phyloP scores from a whole-genome alignment of 2,329 filamentous ascomycete species.

The Penicillium aurantiogriseum region DNA sequence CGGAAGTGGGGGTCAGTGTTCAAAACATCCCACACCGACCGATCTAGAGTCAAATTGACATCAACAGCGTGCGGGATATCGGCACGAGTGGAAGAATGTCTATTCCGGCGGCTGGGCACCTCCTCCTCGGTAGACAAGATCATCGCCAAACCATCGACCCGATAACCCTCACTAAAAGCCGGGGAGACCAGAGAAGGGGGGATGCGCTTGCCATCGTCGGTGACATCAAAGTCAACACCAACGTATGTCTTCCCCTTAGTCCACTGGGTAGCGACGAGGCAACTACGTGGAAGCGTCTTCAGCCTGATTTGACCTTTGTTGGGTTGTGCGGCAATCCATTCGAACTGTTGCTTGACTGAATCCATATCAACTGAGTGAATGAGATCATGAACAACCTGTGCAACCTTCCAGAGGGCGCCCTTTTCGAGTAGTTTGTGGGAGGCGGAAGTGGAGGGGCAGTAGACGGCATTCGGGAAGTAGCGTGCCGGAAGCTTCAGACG shows the following conservation, averaged over 20 bases:
- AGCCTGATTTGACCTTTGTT: neutral
- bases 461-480: constrained; percentile 1
- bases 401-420: neutral
- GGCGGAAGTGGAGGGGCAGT: neutral
- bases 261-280: neutral
- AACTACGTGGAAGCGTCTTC: neutral
- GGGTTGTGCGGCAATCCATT: constrained; percentile 5
- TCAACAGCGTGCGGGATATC: neutral
- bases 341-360: neutral
- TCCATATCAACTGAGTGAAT: neutral
- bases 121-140: constrained; percentile 3
- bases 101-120: neutral
- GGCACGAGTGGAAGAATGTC: neutral
- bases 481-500: neutral
- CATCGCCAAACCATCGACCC: neutral
- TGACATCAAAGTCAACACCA: neutral
- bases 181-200: neutral
- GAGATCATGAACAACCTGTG: neutral
- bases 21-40: neutral
- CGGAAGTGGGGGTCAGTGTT: neutral
- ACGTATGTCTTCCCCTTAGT: neutral
- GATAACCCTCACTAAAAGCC: neutral
- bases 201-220: neutral
- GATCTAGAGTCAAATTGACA: neutral
- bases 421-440: neutral